These are phyloP conservation scores for Malassezia caprae DNA, from an alignment of 1,284 basidiomycete genomes.

Conservation along the genomic window DNA sequence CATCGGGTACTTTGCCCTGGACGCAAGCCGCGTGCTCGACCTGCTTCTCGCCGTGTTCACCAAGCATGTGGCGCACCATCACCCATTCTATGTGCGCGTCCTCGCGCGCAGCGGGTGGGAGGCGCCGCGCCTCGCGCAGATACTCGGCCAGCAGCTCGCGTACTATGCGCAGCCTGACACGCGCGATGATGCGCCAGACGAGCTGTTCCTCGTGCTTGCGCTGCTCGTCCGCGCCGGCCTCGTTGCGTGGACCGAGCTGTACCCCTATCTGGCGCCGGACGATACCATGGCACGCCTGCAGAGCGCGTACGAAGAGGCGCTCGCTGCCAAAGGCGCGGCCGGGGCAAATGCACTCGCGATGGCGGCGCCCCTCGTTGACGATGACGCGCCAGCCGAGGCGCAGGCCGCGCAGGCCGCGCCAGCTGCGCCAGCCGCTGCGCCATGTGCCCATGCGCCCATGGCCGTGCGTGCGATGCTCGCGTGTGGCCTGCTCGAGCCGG, in stretches of 20 bases:
- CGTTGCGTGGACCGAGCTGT: constrained; percentile 72
- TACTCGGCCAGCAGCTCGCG: constrained; percentile 88
- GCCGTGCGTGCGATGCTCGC: constrained; percentile 71
- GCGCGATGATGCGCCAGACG: constrained; percentile 57
- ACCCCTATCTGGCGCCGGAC: constrained; percentile 60
- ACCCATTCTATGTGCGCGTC: constrained; percentile 81
- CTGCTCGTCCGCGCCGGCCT: constrained; percentile 79
- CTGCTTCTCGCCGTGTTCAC: constrained; percentile 84
- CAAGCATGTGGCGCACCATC: constrained; percentile 68
- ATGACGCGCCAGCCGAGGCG: constrained; percentile 49
- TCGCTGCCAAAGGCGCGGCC: constrained; percentile 55
- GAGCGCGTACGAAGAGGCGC: constrained; percentile 60
- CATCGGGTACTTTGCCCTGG: constrained; percentile 76
- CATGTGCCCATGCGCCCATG: constrained; percentile 69
- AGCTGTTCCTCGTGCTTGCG: constrained; percentile 71
- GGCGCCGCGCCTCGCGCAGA: constrained; percentile 50
- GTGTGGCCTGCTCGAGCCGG: constrained; percentile 69
- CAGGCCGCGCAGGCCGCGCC: constrained; percentile 19
- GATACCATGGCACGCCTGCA: constrained; percentile 50
- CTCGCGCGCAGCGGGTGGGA: constrained; percentile 74
- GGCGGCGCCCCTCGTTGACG: constrained; percentile 70
- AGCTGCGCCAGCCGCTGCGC: constrained; percentile 51
- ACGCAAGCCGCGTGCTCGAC: constrained; percentile 86
- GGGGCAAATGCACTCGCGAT: constrained; percentile 68
- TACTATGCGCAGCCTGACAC: constrained; percentile 60